Evolutionary conservation across 768 basidiomycete species (phyloP).

Genomic region (Lactifluus echinatus): DNA sequence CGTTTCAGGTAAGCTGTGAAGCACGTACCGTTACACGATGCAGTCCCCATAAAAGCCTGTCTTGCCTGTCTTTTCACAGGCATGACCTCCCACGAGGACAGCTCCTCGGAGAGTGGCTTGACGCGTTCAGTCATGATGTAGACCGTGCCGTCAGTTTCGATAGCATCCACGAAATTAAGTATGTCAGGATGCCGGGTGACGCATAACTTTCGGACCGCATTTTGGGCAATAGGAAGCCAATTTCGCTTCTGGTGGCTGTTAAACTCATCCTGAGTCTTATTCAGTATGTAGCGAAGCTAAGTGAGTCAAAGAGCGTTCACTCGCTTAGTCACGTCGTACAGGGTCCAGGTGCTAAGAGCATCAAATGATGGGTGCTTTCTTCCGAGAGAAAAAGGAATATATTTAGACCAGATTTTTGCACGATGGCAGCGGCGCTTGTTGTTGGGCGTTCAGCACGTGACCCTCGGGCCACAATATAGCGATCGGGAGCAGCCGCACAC

Average conservation of each 20-base stretch:
- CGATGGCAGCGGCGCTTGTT: conserved; percentile 72
- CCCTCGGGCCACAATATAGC: no score
- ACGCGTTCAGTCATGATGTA: conserved; percentile 96
- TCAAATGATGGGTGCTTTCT: conserved; percentile 57
- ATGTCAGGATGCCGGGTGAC: conserved; percentile 93
- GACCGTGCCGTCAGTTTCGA: conserved; percentile 80
- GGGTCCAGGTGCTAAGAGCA: conserved; percentile 63
- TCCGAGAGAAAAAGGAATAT: conserved; percentile 84
- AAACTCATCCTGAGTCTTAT: conserved; percentile 78
- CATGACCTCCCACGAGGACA: conserved; percentile 57
- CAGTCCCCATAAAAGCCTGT: conserved; percentile 91
- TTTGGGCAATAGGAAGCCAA: conserved; percentile 70
- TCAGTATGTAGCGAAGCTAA: conserved; percentile 16
- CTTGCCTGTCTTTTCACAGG: conserved; percentile 60
- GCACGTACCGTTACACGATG: conserved; percentile 75
- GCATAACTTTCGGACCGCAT: conserved; percentile 82
- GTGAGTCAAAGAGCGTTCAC: conserved; percentile 34
- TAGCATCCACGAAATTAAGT: conserved; percentile 88
- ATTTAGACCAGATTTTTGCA: conserved; percentile 87
- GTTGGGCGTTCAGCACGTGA: background rate
- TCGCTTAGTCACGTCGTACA: conserved; percentile 84
- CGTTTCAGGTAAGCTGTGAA: background rate
- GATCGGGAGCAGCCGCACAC: no score
- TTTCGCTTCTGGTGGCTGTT: conserved; percentile 60
- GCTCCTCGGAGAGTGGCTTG: conserved; percentile 55